A percentile compares a stretch with the other conserved stretches of the same genome.
phyloP scores from a whole-genome alignment of 2,329 filamentous ascomycete genomes.

The Cladophialophora immunda region DNA sequence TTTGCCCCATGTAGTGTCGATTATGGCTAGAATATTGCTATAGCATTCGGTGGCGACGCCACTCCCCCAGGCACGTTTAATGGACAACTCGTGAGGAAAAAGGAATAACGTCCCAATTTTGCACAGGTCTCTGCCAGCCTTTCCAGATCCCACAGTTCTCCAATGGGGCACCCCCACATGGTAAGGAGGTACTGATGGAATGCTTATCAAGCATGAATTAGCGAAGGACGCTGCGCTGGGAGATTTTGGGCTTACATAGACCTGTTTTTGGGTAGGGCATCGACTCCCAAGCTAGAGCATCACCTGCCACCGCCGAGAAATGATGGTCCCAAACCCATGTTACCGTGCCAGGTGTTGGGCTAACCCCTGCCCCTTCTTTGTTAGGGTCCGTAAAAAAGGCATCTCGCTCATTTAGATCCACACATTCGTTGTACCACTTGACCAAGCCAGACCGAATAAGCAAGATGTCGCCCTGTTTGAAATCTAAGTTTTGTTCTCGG shows the following conservation, averaged over 20 bases:
- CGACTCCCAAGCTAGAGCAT: conserved; percentile 43
- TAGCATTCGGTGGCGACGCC: conserved; percentile 22
- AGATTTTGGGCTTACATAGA: conserved; percentile 34
- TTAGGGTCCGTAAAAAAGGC: conserved; percentile 21
- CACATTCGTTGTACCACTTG: conserved; percentile 32
- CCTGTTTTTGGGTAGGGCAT: conserved; percentile 27
- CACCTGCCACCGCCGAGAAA: conserved; percentile 45
- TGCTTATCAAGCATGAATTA: background rate
- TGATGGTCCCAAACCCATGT: conserved; percentile 46
- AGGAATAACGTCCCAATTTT: conserved; percentile 48
- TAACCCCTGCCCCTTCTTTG: conserved; percentile 35
- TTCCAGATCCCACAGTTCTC: conserved; percentile 49
- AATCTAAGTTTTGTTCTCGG: conserved; percentile 27
- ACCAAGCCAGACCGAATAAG: conserved; percentile 38
- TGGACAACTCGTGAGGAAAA: conserved; percentile 59
- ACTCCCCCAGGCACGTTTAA: conserved; percentile 48
- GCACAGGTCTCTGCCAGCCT: conserved; percentile 47
- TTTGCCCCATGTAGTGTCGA: no score
- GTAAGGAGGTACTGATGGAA: conserved; percentile 35
- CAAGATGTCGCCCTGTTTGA: conserved; percentile 36
- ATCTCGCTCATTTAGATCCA: conserved; percentile 27
- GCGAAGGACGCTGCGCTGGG: no score
- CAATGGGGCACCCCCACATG: conserved; percentile 39
- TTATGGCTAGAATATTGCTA: conserved; percentile 27
- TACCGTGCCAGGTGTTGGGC: conserved; percentile 42